Base-by-base conservation (phyloP, 768 basidiomycete genomes). In the Podaxis sp. region DNA sequence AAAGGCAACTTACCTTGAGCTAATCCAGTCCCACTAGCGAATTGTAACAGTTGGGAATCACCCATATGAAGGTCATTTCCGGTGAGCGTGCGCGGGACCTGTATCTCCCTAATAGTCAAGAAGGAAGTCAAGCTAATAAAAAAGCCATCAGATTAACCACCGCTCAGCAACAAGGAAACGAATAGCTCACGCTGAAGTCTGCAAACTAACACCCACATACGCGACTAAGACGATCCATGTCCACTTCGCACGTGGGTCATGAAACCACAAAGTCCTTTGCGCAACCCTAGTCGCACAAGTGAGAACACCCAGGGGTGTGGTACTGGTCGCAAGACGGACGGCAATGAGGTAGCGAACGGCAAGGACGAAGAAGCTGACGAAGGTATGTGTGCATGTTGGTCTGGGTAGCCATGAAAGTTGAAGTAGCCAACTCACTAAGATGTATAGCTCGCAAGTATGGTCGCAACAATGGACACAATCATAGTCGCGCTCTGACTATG, bases 401-500 rank as follows among this genome's bases (percentile, higher is more conserved):
- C 22, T 22, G 8, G 40, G 26, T 42, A 3, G 28, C 17, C 6
- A n/a, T 17, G 24, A 59, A 40, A n/a, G 11, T 13, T 42, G 40
- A 17, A 17, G n/a, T 9, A 46, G 19, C 17, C 19, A 17, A 46
- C 59, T 52, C 6, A 59, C 59, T 38, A 26, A 26, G 59, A 12
- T 26, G 42, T 44, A 2, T 15, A 24, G n/a, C 19, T 52, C 4
- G 59, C 30, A 13, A 59, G 2, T 13, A 59, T 15, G 12, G 59
- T 59, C 24, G 51, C 30, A 15, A 52, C 26, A 26, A 59, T 52
- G 2, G 59, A 42, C 4, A 52, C 48, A 52, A 59, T 17, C 59
- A 59, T 59, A 11, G 59, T 59, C 11, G 38, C 22, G 13, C 59
- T 59, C 30, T 59, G 59, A 52, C 22, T 22, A 28, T 59, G 49